Evolutionary conservation across 2,329 filamentous ascomycete species (phyloP).

Genomic region (Ceratocystis diversiconidia): DNA sequence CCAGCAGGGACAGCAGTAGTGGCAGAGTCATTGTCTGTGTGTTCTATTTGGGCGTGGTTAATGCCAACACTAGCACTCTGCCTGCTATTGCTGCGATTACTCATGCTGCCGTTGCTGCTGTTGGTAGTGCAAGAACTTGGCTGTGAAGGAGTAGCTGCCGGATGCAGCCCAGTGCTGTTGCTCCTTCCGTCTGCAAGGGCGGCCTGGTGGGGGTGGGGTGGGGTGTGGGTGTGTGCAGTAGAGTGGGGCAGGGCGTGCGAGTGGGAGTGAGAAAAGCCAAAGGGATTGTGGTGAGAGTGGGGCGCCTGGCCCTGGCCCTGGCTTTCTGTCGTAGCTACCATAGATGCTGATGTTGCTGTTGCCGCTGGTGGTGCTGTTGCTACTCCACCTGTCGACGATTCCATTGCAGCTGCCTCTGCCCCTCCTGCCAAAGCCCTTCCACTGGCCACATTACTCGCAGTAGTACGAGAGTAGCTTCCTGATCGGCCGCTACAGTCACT

Average conservation of each 20-base stretch:
- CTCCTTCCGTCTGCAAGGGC: conserved; percentile 4
- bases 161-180: conserved; percentile 2
- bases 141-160: not conserved
- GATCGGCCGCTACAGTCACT: not conserved
- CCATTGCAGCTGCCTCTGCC: not conserved
- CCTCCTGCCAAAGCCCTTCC: not conserved
- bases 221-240: not conserved
- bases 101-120: too few relatives aligned
- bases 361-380: not conserved
- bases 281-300: not conserved
- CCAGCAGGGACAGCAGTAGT: not conserved
- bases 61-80: not conserved
- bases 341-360: too few relatives aligned
- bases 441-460: not conserved
- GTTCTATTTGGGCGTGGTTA: not conserved
- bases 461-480: not conserved
- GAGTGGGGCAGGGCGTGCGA: not conserved
- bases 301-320: not conserved
- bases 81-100: not conserved
- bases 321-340: too few relatives aligned
- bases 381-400: not conserved
- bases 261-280: not conserved
- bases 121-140: not conserved
- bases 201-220: not conserved
- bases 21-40: not conserved